Evolutionary conservation across 2,329 filamentous ascomycete species (phyloP), one percentile per base, ranked within the genome.

Genomic region (Bipolaris victoriae): DNA sequence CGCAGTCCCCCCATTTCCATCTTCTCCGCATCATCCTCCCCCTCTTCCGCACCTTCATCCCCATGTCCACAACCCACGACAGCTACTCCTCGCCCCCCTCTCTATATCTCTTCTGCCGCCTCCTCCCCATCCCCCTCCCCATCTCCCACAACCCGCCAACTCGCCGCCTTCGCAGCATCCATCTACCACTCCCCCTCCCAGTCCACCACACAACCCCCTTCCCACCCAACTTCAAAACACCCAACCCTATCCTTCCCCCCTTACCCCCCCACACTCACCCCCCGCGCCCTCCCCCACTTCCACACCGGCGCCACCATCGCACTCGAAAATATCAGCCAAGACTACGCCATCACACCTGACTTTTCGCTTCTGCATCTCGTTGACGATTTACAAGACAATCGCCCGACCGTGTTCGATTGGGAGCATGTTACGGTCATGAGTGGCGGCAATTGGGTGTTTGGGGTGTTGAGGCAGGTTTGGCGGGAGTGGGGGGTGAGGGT

Each of bases 361-460:
- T 11, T 31, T 5, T 4, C 29, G 1, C 10, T 31, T 1, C 29
- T 31, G 0, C 3, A 31, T 1, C 7, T 59, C 0, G 20, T 59
- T 0, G 31, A 55, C 1, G 46, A 59, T 1, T 36, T 62, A 7
- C 49, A 57, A 1, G 52, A 46, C 6, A 54, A 39, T 1, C 20
- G 26, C n/a, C 59, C 59, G 9, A 48, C 16, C 1, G 47, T 61
- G 0, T 45, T 26, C 4, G 52, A 56, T 7, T 46, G 52, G 49
- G 59, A 59, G 35, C 40, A 54, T 36, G 36, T 20, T 2, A 51
- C 31, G 3, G 41, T 61, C 3, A 43, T 61, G 49, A 44, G 37
- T 10, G 56, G 59, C 7, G 52, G 45, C 1, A 18, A 9, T 15
- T 61, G 59, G 57, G 40, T 57, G 10, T 53, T 33, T 49, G 35